phyloP scores from a whole-genome alignment of 2,329 filamentous ascomycete genomes.

The Zalaria obscura region DNA sequence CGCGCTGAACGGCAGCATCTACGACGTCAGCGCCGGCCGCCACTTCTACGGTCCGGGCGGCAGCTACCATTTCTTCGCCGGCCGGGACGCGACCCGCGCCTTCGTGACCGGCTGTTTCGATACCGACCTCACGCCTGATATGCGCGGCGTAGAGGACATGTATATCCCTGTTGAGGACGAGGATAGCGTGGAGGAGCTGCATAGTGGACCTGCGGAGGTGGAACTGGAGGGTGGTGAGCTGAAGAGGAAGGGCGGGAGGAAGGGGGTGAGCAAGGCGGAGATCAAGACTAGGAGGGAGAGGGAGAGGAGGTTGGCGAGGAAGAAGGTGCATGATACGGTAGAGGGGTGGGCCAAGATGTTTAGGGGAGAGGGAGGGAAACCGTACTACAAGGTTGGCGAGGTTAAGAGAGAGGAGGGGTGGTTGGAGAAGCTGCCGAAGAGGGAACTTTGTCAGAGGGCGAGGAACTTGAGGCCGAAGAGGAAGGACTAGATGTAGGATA shows the following conservation, averaged over 20 bases:
- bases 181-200: constrained; percentile 4
- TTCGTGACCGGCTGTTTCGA: constrained; percentile 90
- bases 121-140: constrained; percentile 69
- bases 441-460: constrained; percentile 57
- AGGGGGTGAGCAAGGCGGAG: constrained; percentile 15
- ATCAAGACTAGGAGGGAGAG: constrained; percentile 40
- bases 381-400: constrained; percentile 69
- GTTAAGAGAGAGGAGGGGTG: constrained; percentile 50
- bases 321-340: constrained; percentile 52
- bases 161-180: constrained; percentile 48
- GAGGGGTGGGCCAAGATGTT: constrained; percentile 80
- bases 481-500: constrained; percentile 1
- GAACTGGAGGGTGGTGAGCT: constrained; percentile 10
- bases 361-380: constrained; percentile 44
- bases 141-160: constrained; percentile 78
- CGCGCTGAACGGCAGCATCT: constrained; percentile 76
- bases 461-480: constrained; percentile 48
- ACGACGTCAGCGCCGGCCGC: constrained; percentile 57
- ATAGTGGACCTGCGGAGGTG: constrained; percentile 4
- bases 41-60: constrained; percentile 52
- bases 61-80: constrained; percentile 75
- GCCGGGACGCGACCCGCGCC: constrained; percentile 70
- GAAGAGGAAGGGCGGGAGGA: constrained; percentile 14
- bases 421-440: constrained; percentile 41
- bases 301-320: constrained; percentile 51